These are phyloP conservation scores for Panicum virgatum DNA, from an alignment of 202 grass and related monocot species.

Conservation along the genomic window DNA sequence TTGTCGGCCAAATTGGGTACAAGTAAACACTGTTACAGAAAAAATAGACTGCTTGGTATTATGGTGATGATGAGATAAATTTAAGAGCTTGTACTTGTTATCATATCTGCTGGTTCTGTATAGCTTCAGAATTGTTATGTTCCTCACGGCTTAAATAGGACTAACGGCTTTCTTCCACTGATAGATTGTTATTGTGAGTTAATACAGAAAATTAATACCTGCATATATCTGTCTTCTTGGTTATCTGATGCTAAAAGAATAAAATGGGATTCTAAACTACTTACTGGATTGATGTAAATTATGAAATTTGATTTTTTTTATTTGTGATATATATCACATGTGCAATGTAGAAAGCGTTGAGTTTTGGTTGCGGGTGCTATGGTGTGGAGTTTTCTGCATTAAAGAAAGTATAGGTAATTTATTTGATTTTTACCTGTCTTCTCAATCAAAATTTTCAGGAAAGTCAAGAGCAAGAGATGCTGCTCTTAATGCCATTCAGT, in stretches of 20 bases:
- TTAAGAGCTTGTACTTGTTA: slow-evolving; percentile 3
- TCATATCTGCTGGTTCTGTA: slow-evolving; percentile 6
- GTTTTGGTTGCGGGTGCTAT: background rate
- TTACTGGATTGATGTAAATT: background rate
- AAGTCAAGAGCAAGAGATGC: slow-evolving; percentile 98
- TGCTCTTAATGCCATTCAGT: slow-evolving; percentile 98
- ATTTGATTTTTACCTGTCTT: slow-evolving; percentile 16
- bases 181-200: background rate
- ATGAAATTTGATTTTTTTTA: background rate
- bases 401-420: background rate
- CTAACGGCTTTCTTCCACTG: slow-evolving; percentile 5
- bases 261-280: slow-evolving; percentile 6
- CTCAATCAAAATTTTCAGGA: slow-evolving; percentile 49
- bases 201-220: background rate
- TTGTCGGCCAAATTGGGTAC: background rate
- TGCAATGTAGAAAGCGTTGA: background rate
- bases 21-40: slow-evolving; percentile 16
- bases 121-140: slow-evolving; percentile 11
- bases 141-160: background rate
- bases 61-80: background rate
- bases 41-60: slow-evolving; percentile 10
- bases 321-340: background rate
- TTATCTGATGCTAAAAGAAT: background rate
- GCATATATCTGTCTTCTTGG: background rate
- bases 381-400: background rate